A percentile compares a stretch with the other conserved stretches of the same genome.
Conservation (phyloP, 208 protist species). For the Crithidia sp. region DNA sequence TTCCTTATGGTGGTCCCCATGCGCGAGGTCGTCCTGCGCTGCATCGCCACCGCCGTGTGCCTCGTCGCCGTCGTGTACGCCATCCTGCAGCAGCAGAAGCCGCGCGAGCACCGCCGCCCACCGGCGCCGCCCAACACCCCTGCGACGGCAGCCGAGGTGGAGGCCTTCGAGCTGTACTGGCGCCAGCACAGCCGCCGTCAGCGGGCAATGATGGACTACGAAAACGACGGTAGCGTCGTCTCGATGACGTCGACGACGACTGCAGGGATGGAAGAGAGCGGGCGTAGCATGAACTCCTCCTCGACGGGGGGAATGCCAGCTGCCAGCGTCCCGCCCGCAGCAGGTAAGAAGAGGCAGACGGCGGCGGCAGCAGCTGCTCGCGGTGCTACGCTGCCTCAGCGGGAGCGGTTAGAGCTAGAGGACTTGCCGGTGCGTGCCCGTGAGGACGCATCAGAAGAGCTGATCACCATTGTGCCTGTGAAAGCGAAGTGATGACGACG, state of each 20-base stretch:
- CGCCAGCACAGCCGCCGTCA: constrained; percentile 7
- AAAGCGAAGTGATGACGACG: not conserved
- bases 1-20: constrained; percentile 24
- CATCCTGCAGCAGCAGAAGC: constrained; percentile 23
- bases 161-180: constrained; percentile 35
- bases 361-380: not conserved
- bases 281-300: not conserved
- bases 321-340: constrained; percentile 7
- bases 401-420: not conserved
- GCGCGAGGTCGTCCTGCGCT: not conserved
- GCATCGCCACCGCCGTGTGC: constrained; percentile 5
- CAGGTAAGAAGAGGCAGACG: not conserved
- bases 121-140: constrained; percentile 42
- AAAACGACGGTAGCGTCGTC: constrained; percentile 5
- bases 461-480: constrained; percentile 15
- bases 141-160: constrained; percentile 24
- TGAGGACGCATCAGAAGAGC: constrained; percentile 7
- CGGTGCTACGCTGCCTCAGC: too few species aligned
- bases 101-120: constrained; percentile 27
- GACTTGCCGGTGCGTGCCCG: constrained; percentile 7
- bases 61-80: constrained; percentile 6
- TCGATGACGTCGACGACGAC: not conserved
- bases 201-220: constrained; percentile 4
- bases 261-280: not conserved
- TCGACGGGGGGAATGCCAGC: not conserved